phyloP scores from a whole-genome alignment of 2,329 filamentous ascomycete genomes.

The Colletotrichum tanaceti region DNA sequence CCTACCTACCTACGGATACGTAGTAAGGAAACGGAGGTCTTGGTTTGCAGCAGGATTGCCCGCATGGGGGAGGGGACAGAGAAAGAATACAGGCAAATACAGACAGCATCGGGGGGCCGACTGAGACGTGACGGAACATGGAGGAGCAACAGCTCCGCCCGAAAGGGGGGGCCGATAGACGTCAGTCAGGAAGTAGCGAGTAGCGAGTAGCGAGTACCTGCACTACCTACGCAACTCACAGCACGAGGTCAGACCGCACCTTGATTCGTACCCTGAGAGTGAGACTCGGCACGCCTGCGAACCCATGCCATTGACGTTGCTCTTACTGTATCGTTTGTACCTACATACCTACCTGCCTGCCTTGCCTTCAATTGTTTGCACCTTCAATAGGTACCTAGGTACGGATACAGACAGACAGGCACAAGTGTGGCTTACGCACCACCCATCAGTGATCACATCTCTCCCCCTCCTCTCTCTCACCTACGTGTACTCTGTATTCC shows the following conservation, averaged over 20 bases:
- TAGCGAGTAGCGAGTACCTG: not conserved
- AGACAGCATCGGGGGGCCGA: not conserved
- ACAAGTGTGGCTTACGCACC: constrained; percentile 10
- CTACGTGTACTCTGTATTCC: too few species aligned
- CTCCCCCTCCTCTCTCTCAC: not conserved
- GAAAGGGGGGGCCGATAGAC: constrained; percentile 9
- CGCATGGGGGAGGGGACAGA: not conserved
- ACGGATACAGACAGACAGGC: not conserved
- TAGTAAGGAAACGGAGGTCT: not conserved
- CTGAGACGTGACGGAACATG: constrained; percentile 4
- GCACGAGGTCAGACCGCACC: not conserved
- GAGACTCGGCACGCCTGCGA: not conserved
- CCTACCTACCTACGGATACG: too few species aligned
- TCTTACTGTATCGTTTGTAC: constrained; percentile 1
- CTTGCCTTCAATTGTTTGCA: not conserved
- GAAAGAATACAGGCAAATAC: not conserved
- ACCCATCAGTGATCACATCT: too few species aligned
- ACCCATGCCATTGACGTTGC: constrained; percentile 10
- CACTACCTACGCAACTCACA: not conserved
- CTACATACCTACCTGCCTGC: not conserved
- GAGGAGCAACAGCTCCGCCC: constrained; percentile 31
- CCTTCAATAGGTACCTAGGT: too few species aligned
- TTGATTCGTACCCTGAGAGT: not conserved
- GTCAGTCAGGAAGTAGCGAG: constrained; percentile 3
- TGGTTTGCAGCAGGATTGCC: not conserved